phyloP scores from a whole-genome alignment of 139 green algal genomes.

The Chlamydomonas incerta region DNA sequence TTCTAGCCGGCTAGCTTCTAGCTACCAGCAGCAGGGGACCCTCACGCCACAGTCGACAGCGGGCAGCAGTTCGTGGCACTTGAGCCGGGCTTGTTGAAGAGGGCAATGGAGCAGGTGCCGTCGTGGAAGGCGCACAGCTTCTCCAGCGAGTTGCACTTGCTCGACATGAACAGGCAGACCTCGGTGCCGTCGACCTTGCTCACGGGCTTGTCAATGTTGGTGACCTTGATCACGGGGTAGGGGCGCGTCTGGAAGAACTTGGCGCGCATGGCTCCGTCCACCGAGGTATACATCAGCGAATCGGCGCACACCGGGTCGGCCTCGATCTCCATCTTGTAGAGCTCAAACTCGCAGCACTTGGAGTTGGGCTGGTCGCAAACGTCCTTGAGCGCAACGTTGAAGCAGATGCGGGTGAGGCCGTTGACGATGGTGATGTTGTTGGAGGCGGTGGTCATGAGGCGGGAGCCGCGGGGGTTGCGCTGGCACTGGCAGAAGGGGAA shows the following conservation, averaged over 20 bases:
- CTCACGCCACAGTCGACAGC: neutral
- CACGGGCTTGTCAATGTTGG: constrained; percentile 41
- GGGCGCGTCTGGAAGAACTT: constrained; percentile 44
- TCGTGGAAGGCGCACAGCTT: constrained; percentile 39
- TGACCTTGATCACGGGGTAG: constrained; percentile 47
- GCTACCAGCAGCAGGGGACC: too few relatives aligned
- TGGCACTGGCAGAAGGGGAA: constrained; percentile 44
- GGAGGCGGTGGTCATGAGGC: constrained; percentile 26
- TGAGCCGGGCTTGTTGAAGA: constrained; percentile 45
- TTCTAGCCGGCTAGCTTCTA: too few relatives aligned
- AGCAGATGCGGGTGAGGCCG: constrained; percentile 38
- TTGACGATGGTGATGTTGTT: neutral
- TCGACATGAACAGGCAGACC: constrained; percentile 42
- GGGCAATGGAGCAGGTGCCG: constrained; percentile 22
- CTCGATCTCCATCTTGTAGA: constrained; percentile 59
- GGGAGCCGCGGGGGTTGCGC: neutral
- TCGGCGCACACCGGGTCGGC: constrained; percentile 22
- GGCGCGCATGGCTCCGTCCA: constrained; percentile 25
- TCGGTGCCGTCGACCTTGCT: neutral
- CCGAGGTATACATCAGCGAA: constrained; percentile 41
- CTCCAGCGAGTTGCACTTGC: constrained; percentile 22
- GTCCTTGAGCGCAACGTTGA: neutral
- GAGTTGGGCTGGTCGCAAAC: constrained; percentile 1
- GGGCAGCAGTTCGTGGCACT: constrained; percentile 48
- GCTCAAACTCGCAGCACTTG: constrained; percentile 35